Evolutionary conservation across 2,329 filamentous ascomycete genomes (phyloP), one percentile per base, ranked within the genome.

Genomic region (Leptosphaerulina australis): DNA sequence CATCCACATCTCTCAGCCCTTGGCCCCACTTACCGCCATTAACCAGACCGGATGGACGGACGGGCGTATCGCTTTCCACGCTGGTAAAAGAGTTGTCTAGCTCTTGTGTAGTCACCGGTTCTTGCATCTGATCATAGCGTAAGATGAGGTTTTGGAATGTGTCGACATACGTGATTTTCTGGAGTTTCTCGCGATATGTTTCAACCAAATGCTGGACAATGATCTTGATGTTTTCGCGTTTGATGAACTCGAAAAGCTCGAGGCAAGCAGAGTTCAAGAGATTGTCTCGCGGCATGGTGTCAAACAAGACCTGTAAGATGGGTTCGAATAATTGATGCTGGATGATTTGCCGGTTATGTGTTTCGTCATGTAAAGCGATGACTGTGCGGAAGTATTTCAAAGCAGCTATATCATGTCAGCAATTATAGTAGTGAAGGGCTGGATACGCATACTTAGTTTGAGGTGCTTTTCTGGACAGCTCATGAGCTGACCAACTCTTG

Each of bases 371-470:
- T 28, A 96, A 81, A 35, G 86, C 86, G 50, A 97, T 83, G 53
- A 96, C 83, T 34, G 89, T 90, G 25, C 93, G 88, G 77, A 97
- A 93, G 76, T 96, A 97, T 69, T 96, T 94, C 60, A 99, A 83
- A 5, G 92, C 90, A 63, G 91, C 90, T 92, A 36, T 2, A 4
- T 26, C 11, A 6, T n/a, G 45, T 72, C 10, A 62, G 58, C 29
- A 20, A n/a, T 5, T 15, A 9, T 36, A 31, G 14, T 3, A 3
- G 17, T 3, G 1, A 11, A 26, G 17, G 8, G 14, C 9, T 5
- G 9, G 17, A 1, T 8, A 15, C 17, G 76, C 86, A 74, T 77
- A 92, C 89, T 89, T 33, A 99, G 83, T 74, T 93, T 92, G 58
- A 99, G 77, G 70, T 96, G 92, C 77, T 97, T 97, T 74, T 97